phyloP scores from a whole-genome alignment of 2,329 filamentous ascomycete genomes.

The Orbilia oligospora region DNA sequence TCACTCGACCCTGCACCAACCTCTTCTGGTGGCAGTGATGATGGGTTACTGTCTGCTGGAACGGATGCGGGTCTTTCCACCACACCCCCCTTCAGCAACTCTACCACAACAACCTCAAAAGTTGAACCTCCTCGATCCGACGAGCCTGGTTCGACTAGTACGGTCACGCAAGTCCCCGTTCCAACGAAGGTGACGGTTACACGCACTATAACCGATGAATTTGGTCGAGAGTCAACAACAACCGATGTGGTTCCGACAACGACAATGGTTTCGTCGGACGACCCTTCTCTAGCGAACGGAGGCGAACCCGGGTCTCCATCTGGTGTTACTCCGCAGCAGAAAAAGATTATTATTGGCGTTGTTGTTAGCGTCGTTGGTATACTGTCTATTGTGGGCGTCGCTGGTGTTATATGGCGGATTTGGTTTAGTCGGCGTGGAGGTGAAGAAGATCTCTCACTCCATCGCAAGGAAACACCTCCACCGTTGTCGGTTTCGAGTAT shows the following conservation, averaged over 20 bases:
- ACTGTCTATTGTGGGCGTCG: conserved; percentile 48
- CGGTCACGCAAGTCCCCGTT: conserved; percentile 44
- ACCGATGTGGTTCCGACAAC: conserved; percentile 51
- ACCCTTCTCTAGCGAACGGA: conserved; percentile 51
- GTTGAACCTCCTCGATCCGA: conserved; percentile 28
- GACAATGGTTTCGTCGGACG: conserved; percentile 51
- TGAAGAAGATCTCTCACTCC: conserved; percentile 30
- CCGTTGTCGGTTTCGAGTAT: conserved; percentile 27
- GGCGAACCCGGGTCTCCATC: conserved; percentile 46
- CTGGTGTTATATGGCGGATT: conserved; percentile 57
- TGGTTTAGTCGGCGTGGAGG: conserved; percentile 47
- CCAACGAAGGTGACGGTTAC: conserved; percentile 56
- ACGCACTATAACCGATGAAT: conserved; percentile 51
- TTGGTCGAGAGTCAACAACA: conserved; percentile 46
- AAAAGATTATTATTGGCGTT: conserved; percentile 58
- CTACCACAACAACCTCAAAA: conserved; percentile 33
- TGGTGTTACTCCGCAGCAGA: conserved; percentile 56
- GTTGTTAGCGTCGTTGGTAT: conserved; percentile 56
- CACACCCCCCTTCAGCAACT: conserved; percentile 54
- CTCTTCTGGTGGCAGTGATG: background rate
- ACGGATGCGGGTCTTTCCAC: background rate
- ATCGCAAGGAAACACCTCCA: conserved; percentile 18
- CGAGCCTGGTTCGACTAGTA: conserved; percentile 36
- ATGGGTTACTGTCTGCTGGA: background rate
- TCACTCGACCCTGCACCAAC: background rate